Base-by-base conservation (phyloP, 1,284 basidiomycete species). In the Erythrobasidium hasegawianum region DNA sequence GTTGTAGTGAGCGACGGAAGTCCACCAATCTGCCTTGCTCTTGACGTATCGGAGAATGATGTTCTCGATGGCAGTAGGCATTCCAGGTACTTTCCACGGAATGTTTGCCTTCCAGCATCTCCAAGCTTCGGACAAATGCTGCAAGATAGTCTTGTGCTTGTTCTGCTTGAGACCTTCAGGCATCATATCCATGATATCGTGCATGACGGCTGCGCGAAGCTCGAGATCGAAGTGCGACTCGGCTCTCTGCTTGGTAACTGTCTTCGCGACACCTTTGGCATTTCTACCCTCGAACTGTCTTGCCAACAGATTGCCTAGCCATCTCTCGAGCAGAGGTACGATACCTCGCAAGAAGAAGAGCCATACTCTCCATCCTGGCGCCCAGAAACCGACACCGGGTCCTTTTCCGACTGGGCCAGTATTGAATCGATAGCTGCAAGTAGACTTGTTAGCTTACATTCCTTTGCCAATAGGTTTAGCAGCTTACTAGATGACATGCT, bases 11-110 rank as follows among this genome's bases (percentile, higher is more conserved):
- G 86, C 88, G 69, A 83, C 90, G 79, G 90, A 96, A 71, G 89
- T 90, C 93, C 94, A 98, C 93, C 93, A 97, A 77, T 98, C 96
- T 10, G 92, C 89, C 82, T 99, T 99, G 79, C 87, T 89, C 84
- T 99, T 99, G 84, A 98, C 95, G 80, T 98, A 99, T 59, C 96
- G 88, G 52, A 99, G 79, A 72, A 99, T 97, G 78, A 99, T 96
- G 78, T 97, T 98, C 80, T 98, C 96, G 72, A 99, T 96, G 8
- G 96, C 90, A 0, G 94, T 95, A 0, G 96, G 92, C 90, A 96
- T 95, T 59, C 92, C 92, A 11, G 90, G 91, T 3, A 95, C 92
- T 78, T 94, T 94, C 92, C 93, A 95, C 22, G 92, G 93, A 73
- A 94, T 96, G 78, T 98, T 98, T 10, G 96, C 96, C 80, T 98